phyloP scores from a whole-genome alignment of 768 basidiomycete genomes.

The Pleurotus ostreatus region DNA sequence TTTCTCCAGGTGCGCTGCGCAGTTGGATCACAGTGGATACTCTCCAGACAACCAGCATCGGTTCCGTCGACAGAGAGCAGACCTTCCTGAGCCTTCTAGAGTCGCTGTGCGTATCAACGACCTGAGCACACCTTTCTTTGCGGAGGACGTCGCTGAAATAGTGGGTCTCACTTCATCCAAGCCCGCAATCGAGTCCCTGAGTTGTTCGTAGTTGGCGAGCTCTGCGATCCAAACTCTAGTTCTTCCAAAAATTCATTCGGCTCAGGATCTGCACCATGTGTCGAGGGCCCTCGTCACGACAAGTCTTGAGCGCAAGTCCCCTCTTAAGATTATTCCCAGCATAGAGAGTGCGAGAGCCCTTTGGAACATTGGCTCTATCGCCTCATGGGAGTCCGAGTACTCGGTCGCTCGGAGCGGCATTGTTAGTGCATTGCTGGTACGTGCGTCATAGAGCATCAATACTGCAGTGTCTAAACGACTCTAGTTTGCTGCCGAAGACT shows the following conservation, averaged over 20 bases:
- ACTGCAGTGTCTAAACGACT: not conserved
- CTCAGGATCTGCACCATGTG: slow-evolving; percentile 59
- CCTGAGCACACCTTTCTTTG: slow-evolving; percentile 61
- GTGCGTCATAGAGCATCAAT: slow-evolving; percentile 19
- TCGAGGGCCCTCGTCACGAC: slow-evolving; percentile 34
- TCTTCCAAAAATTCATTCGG: slow-evolving; percentile 80
- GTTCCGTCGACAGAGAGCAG: slow-evolving; percentile 17
- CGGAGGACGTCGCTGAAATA: slow-evolving; percentile 56
- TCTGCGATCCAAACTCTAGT: slow-evolving; percentile 60
- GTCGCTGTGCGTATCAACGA: slow-evolving; percentile 73
- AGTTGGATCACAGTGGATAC: no score
- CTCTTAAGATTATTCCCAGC: slow-evolving; percentile 67
- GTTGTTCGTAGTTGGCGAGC: slow-evolving; percentile 23
- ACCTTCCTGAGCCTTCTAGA: slow-evolving; percentile 41
- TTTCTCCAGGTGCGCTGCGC: slow-evolving; percentile 50
- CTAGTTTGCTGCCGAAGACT: slow-evolving; percentile 95
- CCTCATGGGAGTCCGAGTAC: slow-evolving; percentile 55
- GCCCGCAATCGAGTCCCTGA: not conserved
- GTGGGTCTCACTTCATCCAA: slow-evolving; percentile 28
- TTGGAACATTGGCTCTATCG: slow-evolving; percentile 66
- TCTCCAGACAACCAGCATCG: no score
- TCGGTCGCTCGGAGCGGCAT: slow-evolving; percentile 46
- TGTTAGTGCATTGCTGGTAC: slow-evolving; percentile 63
- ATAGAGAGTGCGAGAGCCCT: slow-evolving; percentile 81
- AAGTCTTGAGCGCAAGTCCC: slow-evolving; percentile 17